Percentiles rank a stretch among this genome's conserved stretches.
These are phyloP conservation scores for Lyophyllum decastes DNA, from an alignment of 768 basidiomycete species.

Conservation along the genomic window DNA sequence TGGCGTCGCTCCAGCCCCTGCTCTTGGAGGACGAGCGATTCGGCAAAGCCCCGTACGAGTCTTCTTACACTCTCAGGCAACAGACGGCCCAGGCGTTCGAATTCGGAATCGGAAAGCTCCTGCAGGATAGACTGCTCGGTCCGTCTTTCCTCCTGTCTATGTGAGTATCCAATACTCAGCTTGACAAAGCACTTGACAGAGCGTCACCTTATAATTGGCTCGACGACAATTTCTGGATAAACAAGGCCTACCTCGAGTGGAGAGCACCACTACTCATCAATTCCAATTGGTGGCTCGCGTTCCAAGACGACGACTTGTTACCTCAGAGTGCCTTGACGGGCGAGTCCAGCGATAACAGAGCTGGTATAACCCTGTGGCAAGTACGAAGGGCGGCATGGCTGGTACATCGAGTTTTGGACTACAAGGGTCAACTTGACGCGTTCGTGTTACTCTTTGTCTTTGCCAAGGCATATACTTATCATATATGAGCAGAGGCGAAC, in stretches of 20 bases:
- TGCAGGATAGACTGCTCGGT: conserved; percentile 80
- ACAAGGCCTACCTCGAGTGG: conserved; percentile 87
- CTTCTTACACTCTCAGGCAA: conserved; percentile 53
- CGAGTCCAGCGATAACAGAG: conserved; percentile 37
- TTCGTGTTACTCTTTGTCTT: conserved; percentile 25
- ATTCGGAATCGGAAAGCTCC: conserved; percentile 61
- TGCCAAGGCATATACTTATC: not conserved
- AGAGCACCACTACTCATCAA: conserved; percentile 83
- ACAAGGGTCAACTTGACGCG: conserved; percentile 67
- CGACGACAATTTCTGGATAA: conserved; percentile 90
- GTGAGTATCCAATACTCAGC: conserved; percentile 17
- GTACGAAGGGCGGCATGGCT: conserved; percentile 84
- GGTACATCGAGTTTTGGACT: conserved; percentile 67
- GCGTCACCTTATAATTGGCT: conserved; percentile 91
- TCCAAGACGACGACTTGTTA: conserved; percentile 69
- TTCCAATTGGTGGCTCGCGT: conserved; percentile 96
- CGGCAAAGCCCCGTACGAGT: conserved; percentile 51
- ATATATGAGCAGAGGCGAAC: conserved; percentile 53
- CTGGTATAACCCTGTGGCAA: conserved; percentile 77
- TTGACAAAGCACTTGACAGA: conserved; percentile 69
- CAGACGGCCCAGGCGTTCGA: conserved; percentile 73
- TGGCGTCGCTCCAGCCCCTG: conserved; percentile 77
- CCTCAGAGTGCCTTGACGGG: conserved; percentile 44
- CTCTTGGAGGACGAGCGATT: conserved; percentile 71
- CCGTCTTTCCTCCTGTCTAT: conserved; percentile 20